Evolutionary conservation across 2,329 filamentous ascomycete species (phyloP), one percentile per base, ranked within the genome.

Genomic region (Triangularia setosa): DNA sequence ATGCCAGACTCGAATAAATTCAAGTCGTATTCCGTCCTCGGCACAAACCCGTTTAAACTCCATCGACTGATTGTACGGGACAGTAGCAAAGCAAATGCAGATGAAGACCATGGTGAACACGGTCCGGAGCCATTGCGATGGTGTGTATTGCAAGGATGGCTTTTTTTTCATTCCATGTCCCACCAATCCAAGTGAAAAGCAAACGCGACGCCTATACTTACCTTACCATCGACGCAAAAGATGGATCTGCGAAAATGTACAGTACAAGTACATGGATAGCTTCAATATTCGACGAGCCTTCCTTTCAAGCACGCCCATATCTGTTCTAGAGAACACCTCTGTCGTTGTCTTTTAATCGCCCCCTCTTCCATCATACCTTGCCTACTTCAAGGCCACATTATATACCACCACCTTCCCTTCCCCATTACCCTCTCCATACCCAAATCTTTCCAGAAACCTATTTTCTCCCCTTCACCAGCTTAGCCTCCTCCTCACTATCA

Each of bases 401-500:
- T 21, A 48, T 48, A 48, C 40, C 40, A 48, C 40, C 40, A 21
- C 40, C 40, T 9, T 48, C 9, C 40, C n/a, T 48, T 14, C 5
- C 40, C 5, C n/a, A 44, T 44, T 48, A 48, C 18, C n/a, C n/a
- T n/a, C n/a, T n/a, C n/a, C n/a, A n/a, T n/a, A n/a, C 4, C 5
- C 18, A 3, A n/a, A n/a, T 1, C 18, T 18, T 14, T n/a, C 33
- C 33, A 4, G 5, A 40, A 18, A n/a, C 7, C n/a, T 48, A 48
- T 48, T 79, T 83, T 71, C 77, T 81, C 54, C 73, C 73, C 67
- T 75, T 77, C 52, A 87, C 84, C 68, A 87, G 75, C 59, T 82
- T 84, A 18, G 83, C 84, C 64, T 88, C 86, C 68, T 89, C 87
- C 21, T 80, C 83, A 8, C 72, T 76, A 63, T 92, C 91, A 30